phyloP scores from a whole-genome alignment of 2,329 filamentous ascomycete genomes.

The Diaporthe longicolla region DNA sequence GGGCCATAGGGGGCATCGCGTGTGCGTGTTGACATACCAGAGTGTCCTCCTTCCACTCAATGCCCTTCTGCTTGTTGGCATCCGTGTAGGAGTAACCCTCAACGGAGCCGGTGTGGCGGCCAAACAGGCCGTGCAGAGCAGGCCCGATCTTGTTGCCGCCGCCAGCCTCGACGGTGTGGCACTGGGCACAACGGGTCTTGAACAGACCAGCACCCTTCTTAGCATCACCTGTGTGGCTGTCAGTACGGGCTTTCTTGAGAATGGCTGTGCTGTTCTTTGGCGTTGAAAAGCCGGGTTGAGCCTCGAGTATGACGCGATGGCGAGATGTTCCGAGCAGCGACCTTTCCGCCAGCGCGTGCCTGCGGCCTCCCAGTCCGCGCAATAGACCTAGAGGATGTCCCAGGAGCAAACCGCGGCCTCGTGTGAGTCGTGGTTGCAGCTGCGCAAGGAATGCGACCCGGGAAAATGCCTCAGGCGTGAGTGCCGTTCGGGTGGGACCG shows the following conservation, averaged over 20 bases:
- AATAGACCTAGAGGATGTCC: neutral
- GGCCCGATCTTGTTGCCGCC: conserved; percentile 99
- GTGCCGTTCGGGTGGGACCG: neutral
- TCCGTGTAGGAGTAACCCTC: conserved; percentile 98
- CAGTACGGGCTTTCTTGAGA: neutral
- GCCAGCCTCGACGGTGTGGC: conserved; percentile 92
- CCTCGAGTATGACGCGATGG: neutral
- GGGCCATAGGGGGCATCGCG: neutral
- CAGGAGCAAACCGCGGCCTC: neutral
- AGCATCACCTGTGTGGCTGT: conserved; percentile 77
- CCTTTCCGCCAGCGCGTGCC: neutral
- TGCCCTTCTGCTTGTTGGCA: conserved; percentile 98
- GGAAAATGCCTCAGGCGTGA: conserved; percentile 54
- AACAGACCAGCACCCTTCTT: conserved; percentile 99
- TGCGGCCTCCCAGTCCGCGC: neutral
- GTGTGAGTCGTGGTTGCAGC: conserved; percentile 30
- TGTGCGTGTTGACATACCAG: conserved; percentile 70
- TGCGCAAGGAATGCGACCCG: conserved; percentile 41
- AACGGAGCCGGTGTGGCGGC: conserved; percentile 92
- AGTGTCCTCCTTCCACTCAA: conserved; percentile 88
- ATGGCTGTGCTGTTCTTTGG: neutral
- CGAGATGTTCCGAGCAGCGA: conserved; percentile 5
- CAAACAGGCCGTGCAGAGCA: conserved; percentile 96
- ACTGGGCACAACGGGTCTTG: conserved; percentile 99
- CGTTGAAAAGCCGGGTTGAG: neutral